These are phyloP conservation scores for Meyerozyma smithsonii DNA, from an alignment of 1,139 yeast species.

Conservation along the genomic window DNA sequence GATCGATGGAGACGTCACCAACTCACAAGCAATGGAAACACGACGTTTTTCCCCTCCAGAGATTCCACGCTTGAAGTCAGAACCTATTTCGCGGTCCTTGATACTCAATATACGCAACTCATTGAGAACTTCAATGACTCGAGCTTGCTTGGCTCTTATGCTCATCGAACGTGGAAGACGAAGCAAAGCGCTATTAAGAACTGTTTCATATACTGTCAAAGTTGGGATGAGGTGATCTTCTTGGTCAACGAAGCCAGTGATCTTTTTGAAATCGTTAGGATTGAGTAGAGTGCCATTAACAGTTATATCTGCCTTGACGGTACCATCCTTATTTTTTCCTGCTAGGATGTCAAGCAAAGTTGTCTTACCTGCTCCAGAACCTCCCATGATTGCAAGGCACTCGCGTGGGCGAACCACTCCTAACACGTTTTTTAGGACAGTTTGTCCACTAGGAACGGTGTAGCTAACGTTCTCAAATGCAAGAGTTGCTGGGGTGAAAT, in stretches of 20 bases:
- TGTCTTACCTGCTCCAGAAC: conserved; percentile 97
- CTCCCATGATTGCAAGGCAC: conserved; percentile 95
- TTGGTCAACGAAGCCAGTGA: conserved; percentile 96
- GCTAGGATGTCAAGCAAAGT: conserved; percentile 89
- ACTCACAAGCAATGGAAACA: conserved; percentile 85
- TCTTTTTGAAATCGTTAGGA: conserved; percentile 48
- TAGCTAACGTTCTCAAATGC: conserved; percentile 73
- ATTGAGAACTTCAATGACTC: conserved; percentile 79
- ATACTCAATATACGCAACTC: conserved; percentile 81
- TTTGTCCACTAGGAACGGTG: conserved; percentile 43
- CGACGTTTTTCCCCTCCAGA: conserved; percentile 93
- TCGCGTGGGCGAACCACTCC: conserved; percentile 85
- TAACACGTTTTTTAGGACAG: conserved; percentile 56
- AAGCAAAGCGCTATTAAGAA: conserved; percentile 82
- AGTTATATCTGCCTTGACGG: conserved; percentile 55
- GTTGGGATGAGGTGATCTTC: conserved; percentile 91
- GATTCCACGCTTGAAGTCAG: conserved; percentile 85
- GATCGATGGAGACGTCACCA: conserved; percentile 81
- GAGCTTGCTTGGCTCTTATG: conserved; percentile 61
- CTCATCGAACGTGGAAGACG: conserved; percentile 82
- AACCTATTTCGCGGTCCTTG: conserved; percentile 83
- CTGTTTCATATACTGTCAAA: conserved; percentile 91
- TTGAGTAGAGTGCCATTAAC: conserved; percentile 62
- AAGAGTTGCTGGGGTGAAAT: conserved; percentile 70
- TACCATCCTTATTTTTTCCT: conserved; percentile 77